Evolutionary conservation across 2,329 filamentous ascomycete species (phyloP), one percentile per base, ranked within the genome.

Genomic region (Stylonectria norvegica): DNA sequence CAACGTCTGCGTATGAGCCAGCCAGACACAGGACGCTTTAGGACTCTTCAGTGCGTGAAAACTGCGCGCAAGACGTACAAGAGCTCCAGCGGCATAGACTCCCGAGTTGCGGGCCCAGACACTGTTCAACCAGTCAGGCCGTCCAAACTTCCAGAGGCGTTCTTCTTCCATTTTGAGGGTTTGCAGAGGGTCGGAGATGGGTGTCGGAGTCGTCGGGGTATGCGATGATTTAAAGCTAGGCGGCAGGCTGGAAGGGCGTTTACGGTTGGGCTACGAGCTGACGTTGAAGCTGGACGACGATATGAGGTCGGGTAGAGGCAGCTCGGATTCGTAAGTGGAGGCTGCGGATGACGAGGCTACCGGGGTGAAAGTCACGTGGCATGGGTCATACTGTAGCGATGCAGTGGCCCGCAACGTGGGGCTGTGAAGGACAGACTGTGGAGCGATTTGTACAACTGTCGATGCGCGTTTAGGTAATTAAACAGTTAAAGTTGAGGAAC

Each of bases 81-180:
- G 60, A 52, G 75, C 80, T 49, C 81, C 81, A 34, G 81, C 73
- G 38, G 65, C 61, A 63, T 84, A 85, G 50, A 85, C 74, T 42
- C 81, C 81, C 14, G 76, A 68, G 52, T 81, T 81, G 57, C 80
- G 78, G 48, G 77, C 77, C 69, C 74, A 79, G 49, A 74, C 71
- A 63, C 73, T 81, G 67, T 79, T 82, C 42, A 83, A 70, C 80
- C 80, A 85, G 59, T 81, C 78, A 40, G 81, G 81, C 70, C 68
- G 75, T 63, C 71, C 64, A 59, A 84, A 84, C 69, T 82, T 83
- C 75, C 76, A 84, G 53, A 84, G 77, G 40, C 79, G 76, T 44
- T 83, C 79, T 52, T 83, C 79, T 48, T 79, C 76, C 77, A 81
- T 81, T 35, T 8, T 14, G 39, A 20, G 10, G 29, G 34, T 10